Evolutionary conservation across 345 rosid genomes (phyloP).

Genomic region (Citrus unshiu): DNA sequence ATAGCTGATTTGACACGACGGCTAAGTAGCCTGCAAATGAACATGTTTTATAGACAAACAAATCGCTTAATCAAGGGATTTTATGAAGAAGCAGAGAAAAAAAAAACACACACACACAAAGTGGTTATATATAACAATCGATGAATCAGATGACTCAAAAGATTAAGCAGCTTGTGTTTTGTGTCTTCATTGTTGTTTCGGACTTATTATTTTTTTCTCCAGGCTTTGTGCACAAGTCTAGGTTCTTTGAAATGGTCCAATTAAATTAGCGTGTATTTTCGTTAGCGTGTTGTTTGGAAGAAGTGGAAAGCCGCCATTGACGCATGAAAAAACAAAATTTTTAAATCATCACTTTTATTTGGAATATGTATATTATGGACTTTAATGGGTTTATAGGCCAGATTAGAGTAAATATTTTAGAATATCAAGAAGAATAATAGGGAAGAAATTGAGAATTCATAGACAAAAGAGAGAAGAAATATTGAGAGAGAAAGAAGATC

Average conservation of each 20-base stretch:
- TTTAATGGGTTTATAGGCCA: too few species aligned
- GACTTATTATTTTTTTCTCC: neutral
- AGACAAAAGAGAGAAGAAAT: too few species aligned
- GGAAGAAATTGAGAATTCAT: too few species aligned
- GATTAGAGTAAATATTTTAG: too few species aligned
- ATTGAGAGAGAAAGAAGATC: too few species aligned
- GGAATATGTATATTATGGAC: neutral
- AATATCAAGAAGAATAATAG: too few species aligned
- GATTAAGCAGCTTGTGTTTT: neutral
- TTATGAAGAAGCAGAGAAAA: too few species aligned
- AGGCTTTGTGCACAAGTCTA: neutral
- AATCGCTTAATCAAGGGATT: too few species aligned
- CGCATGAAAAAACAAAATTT: neutral
- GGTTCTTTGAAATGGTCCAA: neutral
- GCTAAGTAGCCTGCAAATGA: conserved; percentile 13
- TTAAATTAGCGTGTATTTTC: neutral
- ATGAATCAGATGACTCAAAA: neutral
- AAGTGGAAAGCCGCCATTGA: neutral
- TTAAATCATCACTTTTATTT: too few species aligned
- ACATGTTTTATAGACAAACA: neutral
- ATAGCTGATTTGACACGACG: conserved; percentile 23
- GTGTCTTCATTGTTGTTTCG: neutral
- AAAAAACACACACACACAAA: too few species aligned
- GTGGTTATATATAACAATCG: neutral
- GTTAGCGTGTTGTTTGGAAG: neutral